phyloP scores from a whole-genome alignment of 2,329 filamentous ascomycete genomes.

The Aspergillus ibericus region DNA sequence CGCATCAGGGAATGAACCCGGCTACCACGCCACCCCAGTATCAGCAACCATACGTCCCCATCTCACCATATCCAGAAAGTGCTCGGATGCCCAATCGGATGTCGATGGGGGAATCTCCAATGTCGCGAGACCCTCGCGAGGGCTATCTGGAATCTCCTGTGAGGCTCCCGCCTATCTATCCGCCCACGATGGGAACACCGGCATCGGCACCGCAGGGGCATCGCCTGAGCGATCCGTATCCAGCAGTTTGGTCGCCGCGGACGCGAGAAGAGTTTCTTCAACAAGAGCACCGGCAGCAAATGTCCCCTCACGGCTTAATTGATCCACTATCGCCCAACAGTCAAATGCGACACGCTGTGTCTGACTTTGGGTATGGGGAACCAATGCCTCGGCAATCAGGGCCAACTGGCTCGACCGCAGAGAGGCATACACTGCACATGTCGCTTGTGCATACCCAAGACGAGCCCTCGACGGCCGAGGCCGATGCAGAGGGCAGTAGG shows the following conservation, averaged over 20 bases:
- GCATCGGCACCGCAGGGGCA: conserved; percentile 26
- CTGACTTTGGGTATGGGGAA: conserved; percentile 24
- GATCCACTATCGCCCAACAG: conserved; percentile 30
- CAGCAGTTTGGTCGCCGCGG: conserved; percentile 26
- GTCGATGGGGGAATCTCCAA: conserved; percentile 24
- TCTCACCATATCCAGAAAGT: conserved; percentile 30
- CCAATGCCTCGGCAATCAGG: conserved; percentile 24
- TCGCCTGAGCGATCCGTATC: conserved; percentile 37
- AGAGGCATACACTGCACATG: conserved; percentile 19
- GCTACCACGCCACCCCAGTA: conserved; percentile 37
- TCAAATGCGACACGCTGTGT: conserved; percentile 26
- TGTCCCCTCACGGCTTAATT: conserved; percentile 23
- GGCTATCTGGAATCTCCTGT: conserved; percentile 35
- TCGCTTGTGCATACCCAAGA: conserved; percentile 14
- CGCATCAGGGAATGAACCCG: conserved; percentile 28
- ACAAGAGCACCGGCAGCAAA: conserved; percentile 23
- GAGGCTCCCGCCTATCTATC: conserved; percentile 40
- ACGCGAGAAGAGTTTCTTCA: conserved; percentile 24
- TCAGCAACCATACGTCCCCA: conserved; percentile 26
- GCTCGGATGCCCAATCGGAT: conserved; percentile 27
- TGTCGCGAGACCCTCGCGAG: conserved; percentile 29
- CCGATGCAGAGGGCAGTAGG: conserved; percentile 23
- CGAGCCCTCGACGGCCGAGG: conserved; percentile 19
- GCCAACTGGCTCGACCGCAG: conserved; percentile 19
- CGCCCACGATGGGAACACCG: conserved; percentile 27